Conservation (phyloP, 1,139 yeast species). For the Suhomyces chickasaworum region DNA sequence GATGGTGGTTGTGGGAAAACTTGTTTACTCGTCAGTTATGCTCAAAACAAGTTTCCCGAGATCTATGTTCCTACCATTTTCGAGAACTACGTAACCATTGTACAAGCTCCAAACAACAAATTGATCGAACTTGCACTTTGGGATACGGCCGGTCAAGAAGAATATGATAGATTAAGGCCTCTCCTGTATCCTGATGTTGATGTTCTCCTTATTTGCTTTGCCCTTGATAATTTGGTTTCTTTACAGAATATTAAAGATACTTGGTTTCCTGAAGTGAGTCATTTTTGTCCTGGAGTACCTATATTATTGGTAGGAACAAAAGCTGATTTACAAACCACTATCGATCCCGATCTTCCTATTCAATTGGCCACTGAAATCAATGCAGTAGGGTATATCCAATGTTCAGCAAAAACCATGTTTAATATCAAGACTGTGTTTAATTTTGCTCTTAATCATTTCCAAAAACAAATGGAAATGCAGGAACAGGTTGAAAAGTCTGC, state of each 20-base stretch:
- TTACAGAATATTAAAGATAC: constrained; percentile 73
- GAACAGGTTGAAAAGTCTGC: constrained; percentile 42
- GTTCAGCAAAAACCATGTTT: constrained; percentile 72
- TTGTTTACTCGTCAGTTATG: constrained; percentile 77
- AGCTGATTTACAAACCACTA: constrained; percentile 55
- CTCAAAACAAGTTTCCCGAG: constrained; percentile 75
- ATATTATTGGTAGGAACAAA: constrained; percentile 79
- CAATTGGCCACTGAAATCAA: constrained; percentile 65
- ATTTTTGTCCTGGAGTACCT: constrained; percentile 81
- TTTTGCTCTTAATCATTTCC: constrained; percentile 45
- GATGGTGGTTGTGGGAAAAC: constrained; percentile 97
- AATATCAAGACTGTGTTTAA: constrained; percentile 72
- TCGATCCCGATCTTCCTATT: constrained; percentile 53
- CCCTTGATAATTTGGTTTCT: constrained; percentile 64
- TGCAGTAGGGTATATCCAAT: constrained; percentile 76
- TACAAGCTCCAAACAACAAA: constrained; percentile 55
- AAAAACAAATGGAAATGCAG: constrained; percentile 35
- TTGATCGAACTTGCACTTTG: constrained; percentile 75
- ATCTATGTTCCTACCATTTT: constrained; percentile 88
- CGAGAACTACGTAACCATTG: constrained; percentile 76
- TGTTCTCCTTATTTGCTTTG: constrained; percentile 71
- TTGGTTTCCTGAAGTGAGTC: constrained; percentile 86
- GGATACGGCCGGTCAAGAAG: constrained; percentile 97
- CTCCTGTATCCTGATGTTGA: constrained; percentile 83
- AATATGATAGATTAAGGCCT: constrained; percentile 82